Evolutionary conservation across 257 asterid species (phyloP), one percentile per base, ranked within the genome.

Genomic region (Solanum sejunctum): DNA sequence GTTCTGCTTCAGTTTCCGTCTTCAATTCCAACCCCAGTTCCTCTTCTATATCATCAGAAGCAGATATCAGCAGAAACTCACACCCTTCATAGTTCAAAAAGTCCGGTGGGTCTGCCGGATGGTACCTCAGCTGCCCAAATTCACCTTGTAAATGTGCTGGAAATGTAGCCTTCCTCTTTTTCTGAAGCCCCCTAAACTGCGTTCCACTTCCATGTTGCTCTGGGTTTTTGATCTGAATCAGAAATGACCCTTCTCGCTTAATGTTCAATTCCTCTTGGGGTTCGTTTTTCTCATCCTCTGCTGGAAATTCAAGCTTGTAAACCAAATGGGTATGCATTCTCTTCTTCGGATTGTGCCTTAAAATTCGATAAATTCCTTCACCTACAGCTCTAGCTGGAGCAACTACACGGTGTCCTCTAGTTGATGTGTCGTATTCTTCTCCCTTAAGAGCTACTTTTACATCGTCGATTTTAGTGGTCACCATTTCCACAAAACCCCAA

Each of bases 41-140:
- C 67, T 93, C 89, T 47, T 89, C 93, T 15, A 93, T 84, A 58
- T 93, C 93, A 58, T 93, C 96, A 0, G 95, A 90, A 12, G 98
- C 97, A 2, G 95, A 85, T 77, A 95, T 92, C 43, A 95, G 89
- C 88, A 95, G 82, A 81, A 95, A 90, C 89, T 95, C 98, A 75
- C 98, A 93, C 32, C 97, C 97, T 84, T 95, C 95, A 6, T 93
- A 92, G 90, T 92, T 91, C 57, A 95, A 91, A 85, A 92, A 91
- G 78, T 95, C 96, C 1, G 95, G 94, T 1, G 97, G 97, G 58
- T 95, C 97, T 0, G 93, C 98, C 9, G 94, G 89, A 52, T 64
- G 86, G n/a, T 51, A 92, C 3, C 87, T 55, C 73, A 58, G 28
- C 17, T 84, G 84, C 43, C 95, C 95, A 3, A 93, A 90, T 36